These are phyloP conservation scores for Lathyrus tuberosus DNA, from an alignment of 306 rosid genomes.

Conservation along the genomic window DNA sequence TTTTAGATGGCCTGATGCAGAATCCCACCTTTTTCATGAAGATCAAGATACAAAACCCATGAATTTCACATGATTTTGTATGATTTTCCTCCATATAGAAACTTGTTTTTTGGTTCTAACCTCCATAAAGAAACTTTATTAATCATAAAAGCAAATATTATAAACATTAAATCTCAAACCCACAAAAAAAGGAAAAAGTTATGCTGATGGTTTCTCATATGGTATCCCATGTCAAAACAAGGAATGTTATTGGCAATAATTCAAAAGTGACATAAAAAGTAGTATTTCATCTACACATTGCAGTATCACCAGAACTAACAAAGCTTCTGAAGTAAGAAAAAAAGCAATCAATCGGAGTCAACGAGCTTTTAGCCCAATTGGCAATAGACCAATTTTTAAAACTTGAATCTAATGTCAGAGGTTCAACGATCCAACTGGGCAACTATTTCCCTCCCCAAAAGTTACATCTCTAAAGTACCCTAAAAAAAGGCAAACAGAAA, in stretches of 20 bases:
- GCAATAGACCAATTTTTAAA: constrained; percentile 2
- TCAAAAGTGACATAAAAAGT: constrained; percentile 1
- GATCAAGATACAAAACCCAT: background rate
- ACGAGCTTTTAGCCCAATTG: constrained; percentile 4
- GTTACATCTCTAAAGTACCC: background rate
- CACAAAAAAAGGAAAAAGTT: constrained; percentile 1
- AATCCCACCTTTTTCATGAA: background rate
- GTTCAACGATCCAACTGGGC: constrained; percentile 4
- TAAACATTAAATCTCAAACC: constrained; percentile 1
- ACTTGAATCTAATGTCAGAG: background rate
- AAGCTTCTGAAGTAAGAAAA: background rate
- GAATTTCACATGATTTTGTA: constrained; percentile 1
- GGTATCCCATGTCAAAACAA: background rate
- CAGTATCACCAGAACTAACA: constrained; percentile 3
- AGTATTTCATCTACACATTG: background rate
- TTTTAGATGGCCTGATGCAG: no score
- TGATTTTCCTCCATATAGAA: background rate
- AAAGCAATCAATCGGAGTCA: constrained; percentile 12
- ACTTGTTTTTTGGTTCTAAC: no score
- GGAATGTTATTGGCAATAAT: background rate
- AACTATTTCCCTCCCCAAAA: constrained; percentile 16
- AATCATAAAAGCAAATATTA: constrained; percentile 14
- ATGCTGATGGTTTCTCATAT: constrained; percentile 1
- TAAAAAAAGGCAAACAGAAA: background rate
- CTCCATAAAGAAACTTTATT: constrained; percentile 12